Evolutionary conservation across 164 flowering plant genomes (phyloP).

Genomic region (Echeveria elegans): DNA sequence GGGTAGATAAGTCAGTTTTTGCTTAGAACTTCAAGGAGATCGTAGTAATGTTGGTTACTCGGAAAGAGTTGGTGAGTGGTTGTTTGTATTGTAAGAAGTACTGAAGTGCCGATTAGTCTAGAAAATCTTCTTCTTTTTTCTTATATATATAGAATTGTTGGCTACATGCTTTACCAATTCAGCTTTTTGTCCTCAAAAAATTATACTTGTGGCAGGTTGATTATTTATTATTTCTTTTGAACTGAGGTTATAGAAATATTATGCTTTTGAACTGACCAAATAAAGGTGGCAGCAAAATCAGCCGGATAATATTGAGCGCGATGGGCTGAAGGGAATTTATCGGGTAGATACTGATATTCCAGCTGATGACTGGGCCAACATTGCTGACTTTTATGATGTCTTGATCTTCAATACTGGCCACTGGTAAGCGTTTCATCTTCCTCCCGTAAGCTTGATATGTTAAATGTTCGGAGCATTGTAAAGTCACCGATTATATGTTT

Average conservation of each 20-base stretch:
- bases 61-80: neutral
- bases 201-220: neutral
- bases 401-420: slow-evolving; percentile 93
- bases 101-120: too few species aligned
- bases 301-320: slow-evolving; percentile 19
- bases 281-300: slow-evolving; percentile 84
- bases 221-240: neutral
- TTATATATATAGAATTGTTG: too few species aligned
- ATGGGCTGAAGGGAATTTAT: slow-evolving; percentile 52
- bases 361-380: slow-evolving; percentile 74
- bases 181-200: neutral
- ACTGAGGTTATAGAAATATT: slow-evolving; percentile 13
- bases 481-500: neutral
- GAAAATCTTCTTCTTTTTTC: too few species aligned
- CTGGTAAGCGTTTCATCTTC: slow-evolving; percentile 40
- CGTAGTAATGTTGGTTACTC: neutral
- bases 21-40: neutral
- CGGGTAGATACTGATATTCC: slow-evolving; percentile 91
- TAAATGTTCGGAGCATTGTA: slow-evolving; percentile 1
- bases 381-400: slow-evolving; percentile 73
- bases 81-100: too few species aligned
- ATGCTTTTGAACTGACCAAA: slow-evolving; percentile 44
- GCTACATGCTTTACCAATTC: neutral
- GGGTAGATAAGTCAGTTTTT: neutral
- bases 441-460: neutral